Evolutionary conservation across 768 basidiomycete genomes (phyloP).

Genomic region (Podaxis sp.): DNA sequence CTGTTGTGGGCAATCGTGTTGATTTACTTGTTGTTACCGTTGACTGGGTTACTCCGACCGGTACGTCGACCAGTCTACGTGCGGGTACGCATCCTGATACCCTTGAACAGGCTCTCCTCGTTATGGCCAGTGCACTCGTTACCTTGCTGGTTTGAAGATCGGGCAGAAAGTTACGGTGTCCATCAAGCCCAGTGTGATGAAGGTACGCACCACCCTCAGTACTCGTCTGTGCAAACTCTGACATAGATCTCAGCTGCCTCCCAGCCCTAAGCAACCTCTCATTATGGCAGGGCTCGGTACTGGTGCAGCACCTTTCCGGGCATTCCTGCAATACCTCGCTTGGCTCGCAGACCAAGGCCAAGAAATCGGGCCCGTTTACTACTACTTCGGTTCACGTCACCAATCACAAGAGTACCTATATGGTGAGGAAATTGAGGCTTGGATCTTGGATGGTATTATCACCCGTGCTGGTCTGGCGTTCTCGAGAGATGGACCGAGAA

Average conservation of each 20-base stretch:
- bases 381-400: constrained; percentile 98
- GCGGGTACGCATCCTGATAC: constrained; percentile 4
- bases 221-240: constrained; percentile 8
- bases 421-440: constrained; percentile 94
- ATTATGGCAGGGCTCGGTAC: constrained; percentile 99
- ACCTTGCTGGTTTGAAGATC: constrained; percentile 77
- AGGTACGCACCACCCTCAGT: constrained; percentile 46
- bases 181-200: constrained; percentile 99
- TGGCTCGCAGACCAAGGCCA: constrained; percentile 73
- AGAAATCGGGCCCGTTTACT: constrained; percentile 88
- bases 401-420: constrained; percentile 96
- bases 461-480: constrained; percentile 93
- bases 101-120: constrained; percentile 57
- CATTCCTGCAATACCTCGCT: constrained; percentile 95
- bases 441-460: constrained; percentile 80
- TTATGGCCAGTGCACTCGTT: constrained; percentile 96
- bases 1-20: constrained; percentile 91
- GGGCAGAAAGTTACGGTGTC: constrained; percentile 97
- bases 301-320: constrained; percentile 98
- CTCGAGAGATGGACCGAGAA: constrained; percentile 88
- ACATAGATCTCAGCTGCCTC: constrained; percentile 62
- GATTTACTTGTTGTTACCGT: constrained; percentile 96
- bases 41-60: constrained; percentile 85
- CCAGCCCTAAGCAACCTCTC: constrained; percentile 80
- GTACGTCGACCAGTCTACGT: constrained; percentile 40